Percentiles rank a stretch among this genome's conserved stretches.
These are phyloP conservation scores for Diplosphaera chodatii DNA, from an alignment of 139 green algal species.

Conservation along the genomic window DNA sequence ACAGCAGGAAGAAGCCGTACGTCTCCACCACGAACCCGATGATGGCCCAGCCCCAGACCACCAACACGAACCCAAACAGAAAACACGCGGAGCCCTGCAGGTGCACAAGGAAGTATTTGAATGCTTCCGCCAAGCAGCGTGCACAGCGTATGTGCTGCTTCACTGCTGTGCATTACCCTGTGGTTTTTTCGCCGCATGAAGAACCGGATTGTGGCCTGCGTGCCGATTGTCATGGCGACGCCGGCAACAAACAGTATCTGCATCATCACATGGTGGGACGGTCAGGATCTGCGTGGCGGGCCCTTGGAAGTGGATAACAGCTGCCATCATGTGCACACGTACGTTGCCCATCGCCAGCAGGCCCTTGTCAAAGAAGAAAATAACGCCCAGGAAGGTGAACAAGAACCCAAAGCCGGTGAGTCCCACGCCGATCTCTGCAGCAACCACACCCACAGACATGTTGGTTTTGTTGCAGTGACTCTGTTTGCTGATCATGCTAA, in stretches of 20 bases:
- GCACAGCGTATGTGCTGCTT: too few species aligned
- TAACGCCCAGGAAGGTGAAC: slow-evolving; percentile 87
- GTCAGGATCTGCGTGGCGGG: too few species aligned
- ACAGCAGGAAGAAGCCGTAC: slow-evolving; percentile 93
- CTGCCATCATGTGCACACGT: too few species aligned
- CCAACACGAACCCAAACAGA: slow-evolving; percentile 66
- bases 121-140: not conserved
- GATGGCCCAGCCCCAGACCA: slow-evolving; percentile 83
- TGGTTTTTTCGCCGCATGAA: slow-evolving; percentile 84
- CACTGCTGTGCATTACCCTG: too few species aligned
- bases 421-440: slow-evolving; percentile 95
- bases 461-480: too few species aligned
- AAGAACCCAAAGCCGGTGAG: slow-evolving; percentile 88
- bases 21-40: slow-evolving; percentile 78
- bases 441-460: too few species aligned
- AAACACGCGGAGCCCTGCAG: slow-evolving; percentile 79
- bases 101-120: not conserved
- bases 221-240: slow-evolving; percentile 85
- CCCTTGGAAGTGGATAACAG: too few species aligned
- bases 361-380: slow-evolving; percentile 95
- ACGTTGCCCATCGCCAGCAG: slow-evolving; percentile 97
- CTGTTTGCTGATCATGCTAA: too few species aligned
- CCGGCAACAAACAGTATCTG: slow-evolving; percentile 90
- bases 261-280: too few species aligned
- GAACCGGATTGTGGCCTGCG: slow-evolving; percentile 74